Conservation (phyloP, 306 rosid genomes). For the Biancaea sappan region DNA sequence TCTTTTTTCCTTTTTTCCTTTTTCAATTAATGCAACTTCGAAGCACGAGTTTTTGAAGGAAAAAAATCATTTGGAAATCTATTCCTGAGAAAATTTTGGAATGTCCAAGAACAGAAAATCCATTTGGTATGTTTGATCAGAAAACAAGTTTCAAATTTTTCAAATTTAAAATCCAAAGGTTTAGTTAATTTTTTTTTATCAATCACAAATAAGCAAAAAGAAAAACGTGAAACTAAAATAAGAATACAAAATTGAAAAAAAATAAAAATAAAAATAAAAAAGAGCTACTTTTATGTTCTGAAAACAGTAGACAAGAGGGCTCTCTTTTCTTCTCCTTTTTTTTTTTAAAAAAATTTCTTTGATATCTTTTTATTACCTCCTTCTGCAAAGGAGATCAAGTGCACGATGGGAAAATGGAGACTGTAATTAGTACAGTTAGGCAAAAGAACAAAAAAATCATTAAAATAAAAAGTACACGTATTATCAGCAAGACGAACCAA, state of each 20-base stretch:
- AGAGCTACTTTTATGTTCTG: neutral
- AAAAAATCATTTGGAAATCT: neutral
- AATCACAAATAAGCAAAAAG: neutral
- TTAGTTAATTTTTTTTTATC: neutral
- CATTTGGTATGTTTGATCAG: neutral
- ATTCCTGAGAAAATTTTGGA: neutral
- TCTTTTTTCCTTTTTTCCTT: neutral
- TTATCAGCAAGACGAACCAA: neutral
- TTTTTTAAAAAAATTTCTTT: neutral
- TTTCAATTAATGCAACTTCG: neutral
- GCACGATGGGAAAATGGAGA: slow-evolving; percentile 2
- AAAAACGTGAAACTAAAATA: neutral
- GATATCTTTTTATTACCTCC: neutral
- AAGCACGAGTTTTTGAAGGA: neutral
- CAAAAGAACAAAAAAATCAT: neutral
- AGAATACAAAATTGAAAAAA: neutral
- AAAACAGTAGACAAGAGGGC: neutral
- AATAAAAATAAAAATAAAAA: neutral
- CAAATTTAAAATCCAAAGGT: neutral
- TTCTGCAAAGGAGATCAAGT: neutral
- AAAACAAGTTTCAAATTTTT: neutral
- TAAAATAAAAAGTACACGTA: slow-evolving; percentile 14
- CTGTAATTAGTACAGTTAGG: neutral
- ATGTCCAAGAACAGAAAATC: neutral
- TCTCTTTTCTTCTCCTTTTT: neutral